These are phyloP conservation scores for Protomyces lactucae-debilis DNA, from an alignment of 1,139 yeast genomes.

Conservation along the genomic window DNA sequence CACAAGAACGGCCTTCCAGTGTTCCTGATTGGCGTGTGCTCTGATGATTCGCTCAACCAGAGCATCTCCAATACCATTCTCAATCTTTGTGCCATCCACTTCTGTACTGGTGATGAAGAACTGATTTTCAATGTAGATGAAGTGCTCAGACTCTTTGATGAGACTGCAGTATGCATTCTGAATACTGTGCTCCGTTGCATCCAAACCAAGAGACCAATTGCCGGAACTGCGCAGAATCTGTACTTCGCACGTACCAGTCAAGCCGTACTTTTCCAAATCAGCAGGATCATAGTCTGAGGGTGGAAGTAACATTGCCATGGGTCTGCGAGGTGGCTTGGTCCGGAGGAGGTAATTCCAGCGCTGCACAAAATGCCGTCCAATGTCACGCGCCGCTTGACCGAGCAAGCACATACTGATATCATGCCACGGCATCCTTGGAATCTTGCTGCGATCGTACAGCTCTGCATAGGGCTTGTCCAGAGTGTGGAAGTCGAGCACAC, in stretches of 20 bases:
- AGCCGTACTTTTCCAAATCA: slow-evolving; percentile 58
- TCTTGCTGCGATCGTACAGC: slow-evolving; percentile 75
- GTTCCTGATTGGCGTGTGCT: slow-evolving; percentile 70
- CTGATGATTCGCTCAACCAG: slow-evolving; percentile 86
- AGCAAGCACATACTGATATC: slow-evolving; percentile 94
- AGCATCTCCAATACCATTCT: slow-evolving; percentile 92
- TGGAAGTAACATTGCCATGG: slow-evolving; percentile 86
- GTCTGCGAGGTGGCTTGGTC: slow-evolving; percentile 89
- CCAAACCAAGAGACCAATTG: slow-evolving; percentile 82
- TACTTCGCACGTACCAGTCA: slow-evolving; percentile 84
- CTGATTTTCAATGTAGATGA: slow-evolving; percentile 90
- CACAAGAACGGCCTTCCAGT: slow-evolving; percentile 85
- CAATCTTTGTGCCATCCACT: slow-evolving; percentile 78
- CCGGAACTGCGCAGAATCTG: slow-evolving; percentile 87
- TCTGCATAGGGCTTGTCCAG: slow-evolving; percentile 85
- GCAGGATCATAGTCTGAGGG: slow-evolving; percentile 79
- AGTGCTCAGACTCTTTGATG: slow-evolving; percentile 88
- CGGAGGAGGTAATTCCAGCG: slow-evolving; percentile 93
- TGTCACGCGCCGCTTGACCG: slow-evolving; percentile 93
- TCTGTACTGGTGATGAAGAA: slow-evolving; percentile 85
- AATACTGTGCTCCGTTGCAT: slow-evolving; percentile 77
- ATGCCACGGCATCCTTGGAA: slow-evolving; percentile 99
- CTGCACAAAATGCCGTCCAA: slow-evolving; percentile 90
- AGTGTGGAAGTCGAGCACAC: slow-evolving; percentile 77
- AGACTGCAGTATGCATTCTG: slow-evolving; percentile 87